Conservation (phyloP, 2,329 filamentous ascomycete genomes). For the Ophiosphaerella herpotricha region DNA sequence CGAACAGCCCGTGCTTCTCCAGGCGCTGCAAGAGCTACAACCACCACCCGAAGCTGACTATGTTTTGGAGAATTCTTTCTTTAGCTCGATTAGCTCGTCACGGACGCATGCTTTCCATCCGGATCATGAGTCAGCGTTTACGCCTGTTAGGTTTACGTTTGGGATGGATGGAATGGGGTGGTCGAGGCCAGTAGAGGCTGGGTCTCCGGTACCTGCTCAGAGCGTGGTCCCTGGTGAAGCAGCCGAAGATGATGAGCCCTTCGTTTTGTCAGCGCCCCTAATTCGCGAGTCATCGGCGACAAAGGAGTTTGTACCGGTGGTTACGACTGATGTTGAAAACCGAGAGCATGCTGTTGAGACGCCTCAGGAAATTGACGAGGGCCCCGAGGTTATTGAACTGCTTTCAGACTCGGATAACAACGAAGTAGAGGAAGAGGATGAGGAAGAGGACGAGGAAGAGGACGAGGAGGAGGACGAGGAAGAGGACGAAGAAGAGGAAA, state of each 20-base stretch:
- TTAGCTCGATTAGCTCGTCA: constrained; percentile 38
- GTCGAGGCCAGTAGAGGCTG: constrained; percentile 24
- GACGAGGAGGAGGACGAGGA: constrained; percentile 5
- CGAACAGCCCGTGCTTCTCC: constrained; percentile 2
- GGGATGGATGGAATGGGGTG: constrained; percentile 38
- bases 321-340: no score
- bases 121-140: constrained; percentile 42
- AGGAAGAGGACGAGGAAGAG: no score
- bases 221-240: no score
- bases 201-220: constrained; percentile 11
- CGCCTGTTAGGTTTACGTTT: constrained; percentile 43
- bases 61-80: constrained; percentile 39
- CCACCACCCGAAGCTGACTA: constrained; percentile 27
- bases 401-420: constrained; percentile 13
- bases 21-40: constrained; percentile 7
- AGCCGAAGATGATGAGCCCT: no score
- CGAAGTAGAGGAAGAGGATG: constrained; percentile 7
- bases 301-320: no score
- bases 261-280: no score
- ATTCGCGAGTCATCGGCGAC: no score
- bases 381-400: constrained; percentile 15
- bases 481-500: constrained; percentile 5
- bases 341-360: background rate
- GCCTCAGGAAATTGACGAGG: background rate
- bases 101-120: constrained; percentile 26